phyloP scores from a whole-genome alignment of 768 basidiomycete species.

The Baorangia bicolor region DNA sequence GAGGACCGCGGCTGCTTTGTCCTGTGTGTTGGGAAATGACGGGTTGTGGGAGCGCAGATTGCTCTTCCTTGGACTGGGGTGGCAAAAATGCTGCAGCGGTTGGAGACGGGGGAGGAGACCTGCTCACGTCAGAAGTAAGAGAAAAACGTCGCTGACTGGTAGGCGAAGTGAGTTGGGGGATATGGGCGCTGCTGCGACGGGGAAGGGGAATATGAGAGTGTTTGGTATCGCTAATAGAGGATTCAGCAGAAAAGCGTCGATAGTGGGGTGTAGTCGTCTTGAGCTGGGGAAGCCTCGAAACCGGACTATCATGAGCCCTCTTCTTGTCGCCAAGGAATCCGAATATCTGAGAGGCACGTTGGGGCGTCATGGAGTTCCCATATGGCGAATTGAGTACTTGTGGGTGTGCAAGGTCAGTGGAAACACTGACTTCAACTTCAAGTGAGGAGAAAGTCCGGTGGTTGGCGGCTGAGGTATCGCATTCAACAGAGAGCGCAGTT shows the following conservation, averaged over 20 bases:
- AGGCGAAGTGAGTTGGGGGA: constrained; percentile 14
- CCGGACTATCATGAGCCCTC: constrained; percentile 36
- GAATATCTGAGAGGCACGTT: constrained; percentile 74
- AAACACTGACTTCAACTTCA: constrained; percentile 68
- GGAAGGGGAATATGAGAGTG: constrained; percentile 15
- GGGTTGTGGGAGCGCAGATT: background rate
- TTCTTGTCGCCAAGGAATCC: constrained; percentile 60
- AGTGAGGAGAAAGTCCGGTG: constrained; percentile 61
- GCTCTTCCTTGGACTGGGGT: constrained; percentile 1
- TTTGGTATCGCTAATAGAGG: constrained; percentile 26
- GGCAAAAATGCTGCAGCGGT: background rate
- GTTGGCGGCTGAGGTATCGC: constrained; percentile 41
- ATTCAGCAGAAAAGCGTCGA: constrained; percentile 27
- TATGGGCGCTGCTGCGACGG: constrained; percentile 11
- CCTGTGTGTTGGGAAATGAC: constrained; percentile 12
- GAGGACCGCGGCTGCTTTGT: constrained; percentile 38
- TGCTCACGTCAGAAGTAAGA: constrained; percentile 13
- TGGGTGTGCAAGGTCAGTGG: constrained; percentile 37
- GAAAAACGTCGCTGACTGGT: constrained; percentile 11
- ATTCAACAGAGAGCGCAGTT: constrained; percentile 44
- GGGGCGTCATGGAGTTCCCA: constrained; percentile 50
- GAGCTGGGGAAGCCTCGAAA: constrained; percentile 32
- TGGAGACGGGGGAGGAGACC: constrained; percentile 7
- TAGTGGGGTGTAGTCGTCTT: constrained; percentile 21
- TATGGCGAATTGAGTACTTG: constrained; percentile 31